Evolutionary conservation across 176 grass and related monocot species (phyloP).

Genomic region (Triticum turgidum): DNA sequence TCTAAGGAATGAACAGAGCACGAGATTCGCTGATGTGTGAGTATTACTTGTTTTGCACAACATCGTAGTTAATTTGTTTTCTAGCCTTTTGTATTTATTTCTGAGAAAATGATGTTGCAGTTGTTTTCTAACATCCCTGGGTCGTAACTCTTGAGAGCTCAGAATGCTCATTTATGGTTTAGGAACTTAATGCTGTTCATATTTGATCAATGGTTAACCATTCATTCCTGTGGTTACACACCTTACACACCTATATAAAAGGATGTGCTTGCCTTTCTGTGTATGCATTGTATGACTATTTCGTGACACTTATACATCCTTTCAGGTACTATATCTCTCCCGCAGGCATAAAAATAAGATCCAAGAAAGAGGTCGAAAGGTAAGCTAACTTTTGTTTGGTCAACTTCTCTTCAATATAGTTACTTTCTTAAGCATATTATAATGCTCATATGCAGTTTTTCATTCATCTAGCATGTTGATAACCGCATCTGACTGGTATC

Average conservation of each 20-base stretch:
- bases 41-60: slow-evolving; percentile 18
- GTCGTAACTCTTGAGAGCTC: slow-evolving; percentile 1
- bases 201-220: neutral
- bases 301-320: neutral
- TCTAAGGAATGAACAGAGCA: slow-evolving; percentile 61
- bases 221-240: neutral
- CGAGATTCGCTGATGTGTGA: slow-evolving; percentile 73
- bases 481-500: neutral
- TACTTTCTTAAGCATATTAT: slow-evolving; percentile 15
- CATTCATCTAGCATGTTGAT: neutral
- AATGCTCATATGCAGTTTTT: neutral
- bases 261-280: neutral
- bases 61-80: slow-evolving; percentile 5
- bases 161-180: neutral
- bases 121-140: neutral
- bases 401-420: neutral
- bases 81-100: neutral
- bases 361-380: slow-evolving; percentile 29
- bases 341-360: slow-evolving; percentile 41
- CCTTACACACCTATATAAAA: neutral
- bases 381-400: slow-evolving; percentile 17
- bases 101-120: neutral
- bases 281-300: neutral
- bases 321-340: slow-evolving; percentile 63
- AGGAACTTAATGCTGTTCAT: neutral